Conservation (phyloP, 805 yeast species). For the Metschnikowia cerradonensis region DNA sequence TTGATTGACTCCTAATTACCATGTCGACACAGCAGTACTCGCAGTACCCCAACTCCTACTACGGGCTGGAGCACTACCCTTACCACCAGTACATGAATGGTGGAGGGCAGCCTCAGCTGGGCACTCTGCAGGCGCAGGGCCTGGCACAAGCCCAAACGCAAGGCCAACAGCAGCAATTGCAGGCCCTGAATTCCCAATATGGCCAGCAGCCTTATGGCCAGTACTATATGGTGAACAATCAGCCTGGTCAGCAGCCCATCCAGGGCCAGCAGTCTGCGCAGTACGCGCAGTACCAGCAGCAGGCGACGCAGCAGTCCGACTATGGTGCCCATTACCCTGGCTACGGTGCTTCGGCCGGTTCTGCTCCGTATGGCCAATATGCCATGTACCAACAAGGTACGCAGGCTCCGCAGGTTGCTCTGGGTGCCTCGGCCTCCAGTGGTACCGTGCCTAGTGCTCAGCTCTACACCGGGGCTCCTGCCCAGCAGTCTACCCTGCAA, state of each 20-base stretch:
- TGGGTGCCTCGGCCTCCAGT: slow-evolving; percentile 7
- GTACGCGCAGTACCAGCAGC: slow-evolving; percentile 13
- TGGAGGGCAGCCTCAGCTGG: slow-evolving; percentile 14
- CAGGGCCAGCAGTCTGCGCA: slow-evolving; percentile 10
- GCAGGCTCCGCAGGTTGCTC: slow-evolving; percentile 9
- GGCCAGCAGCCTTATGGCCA: slow-evolving; percentile 18
- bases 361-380: slow-evolving; percentile 16
- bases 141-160: slow-evolving; percentile 8
- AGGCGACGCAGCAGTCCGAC: slow-evolving; percentile 11
- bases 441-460: slow-evolving; percentile 14
- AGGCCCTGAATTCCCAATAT: slow-evolving; percentile 14
- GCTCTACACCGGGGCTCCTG: slow-evolving; percentile 10
- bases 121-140: slow-evolving; percentile 10
- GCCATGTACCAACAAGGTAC: slow-evolving; percentile 17
- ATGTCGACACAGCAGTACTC: slow-evolving; percentile 22
- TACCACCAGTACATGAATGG: slow-evolving; percentile 19
- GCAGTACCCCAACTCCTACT: slow-evolving; percentile 18
- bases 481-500: slow-evolving; percentile 10
- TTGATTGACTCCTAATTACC: background rate
- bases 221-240: slow-evolving; percentile 19
- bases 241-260: slow-evolving; percentile 15
- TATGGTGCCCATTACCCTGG: slow-evolving; percentile 17
- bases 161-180: slow-evolving; percentile 12
- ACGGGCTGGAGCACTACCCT: slow-evolving; percentile 22
- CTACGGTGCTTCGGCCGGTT: slow-evolving; percentile 9